phyloP scores from a whole-genome alignment of 2,329 filamentous ascomycete genomes.

The Pseudogymnoascus sp. region DNA sequence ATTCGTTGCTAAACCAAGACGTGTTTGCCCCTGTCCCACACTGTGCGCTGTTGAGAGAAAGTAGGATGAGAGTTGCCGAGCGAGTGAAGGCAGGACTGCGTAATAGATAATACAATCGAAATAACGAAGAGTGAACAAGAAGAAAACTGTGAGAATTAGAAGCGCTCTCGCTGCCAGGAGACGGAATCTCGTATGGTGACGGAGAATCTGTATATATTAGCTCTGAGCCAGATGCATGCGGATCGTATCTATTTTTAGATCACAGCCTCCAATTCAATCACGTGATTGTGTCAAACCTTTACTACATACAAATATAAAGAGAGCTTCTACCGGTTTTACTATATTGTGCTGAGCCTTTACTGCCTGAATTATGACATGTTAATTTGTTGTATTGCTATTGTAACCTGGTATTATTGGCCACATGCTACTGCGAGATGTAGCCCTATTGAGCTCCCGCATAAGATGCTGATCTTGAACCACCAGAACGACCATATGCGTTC shows the following conservation, averaged over 20 bases:
- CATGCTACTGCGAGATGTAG: not conserved
- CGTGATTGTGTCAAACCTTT: not conserved
- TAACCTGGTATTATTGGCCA: not conserved
- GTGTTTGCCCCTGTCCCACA: slow-evolving; percentile 5
- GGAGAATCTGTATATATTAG: slow-evolving; percentile 6
- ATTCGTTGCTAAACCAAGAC: not conserved
- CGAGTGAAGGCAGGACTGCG: slow-evolving; percentile 11
- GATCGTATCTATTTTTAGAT: slow-evolving; percentile 6
- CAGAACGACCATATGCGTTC: not conserved
- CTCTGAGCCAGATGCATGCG: slow-evolving; percentile 2
- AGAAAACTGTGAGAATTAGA: not conserved
- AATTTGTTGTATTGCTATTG: not conserved
- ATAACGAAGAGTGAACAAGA: not conserved
- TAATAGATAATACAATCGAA: not conserved
- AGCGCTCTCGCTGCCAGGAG: not conserved
- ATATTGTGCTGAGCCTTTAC: not conserved
- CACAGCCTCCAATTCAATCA: not conserved
- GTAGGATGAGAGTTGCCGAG: not conserved
- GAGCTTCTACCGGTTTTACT: not conserved
- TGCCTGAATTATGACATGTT: not conserved
- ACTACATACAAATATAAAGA: not conserved
- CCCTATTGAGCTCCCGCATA: not conserved
- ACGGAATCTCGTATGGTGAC: not conserved
- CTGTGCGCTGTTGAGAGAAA: not conserved
- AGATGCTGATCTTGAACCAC: not conserved